Conservation (phyloP, 1,284 basidiomycete genomes). For the Ceratorhiza oryzae-sativae region DNA sequence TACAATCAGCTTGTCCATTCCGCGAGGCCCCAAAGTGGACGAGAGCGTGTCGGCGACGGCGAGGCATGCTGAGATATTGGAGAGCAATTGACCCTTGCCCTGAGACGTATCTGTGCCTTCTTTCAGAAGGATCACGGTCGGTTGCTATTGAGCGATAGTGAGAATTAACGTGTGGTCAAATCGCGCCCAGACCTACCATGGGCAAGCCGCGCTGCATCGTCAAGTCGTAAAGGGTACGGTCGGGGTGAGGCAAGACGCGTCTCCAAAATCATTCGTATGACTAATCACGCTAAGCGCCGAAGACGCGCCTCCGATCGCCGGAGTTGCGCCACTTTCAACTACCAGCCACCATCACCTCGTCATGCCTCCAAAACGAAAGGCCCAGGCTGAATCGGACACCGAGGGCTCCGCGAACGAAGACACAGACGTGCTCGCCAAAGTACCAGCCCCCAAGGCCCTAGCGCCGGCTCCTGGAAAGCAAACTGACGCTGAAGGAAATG, state of each 20-base stretch:
- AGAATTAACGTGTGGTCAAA: background rate
- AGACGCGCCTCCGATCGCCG: background rate
- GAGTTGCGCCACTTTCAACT: conserved; percentile 21
- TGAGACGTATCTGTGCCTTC: conserved; percentile 98
- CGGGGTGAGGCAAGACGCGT: conserved; percentile 23
- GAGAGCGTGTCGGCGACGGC: conserved; percentile 90
- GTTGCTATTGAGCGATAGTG: conserved; percentile 69
- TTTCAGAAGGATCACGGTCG: conserved; percentile 89
- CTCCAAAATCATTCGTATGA: conserved; percentile 23
- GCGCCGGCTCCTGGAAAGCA: conserved; percentile 28
- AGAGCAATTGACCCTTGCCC: conserved; percentile 91
- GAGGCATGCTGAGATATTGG: conserved; percentile 95
- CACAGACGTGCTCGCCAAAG: background rate
- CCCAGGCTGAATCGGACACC: conserved; percentile 15
- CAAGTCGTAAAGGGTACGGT: conserved; percentile 9
- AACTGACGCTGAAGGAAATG: conserved; percentile 29
- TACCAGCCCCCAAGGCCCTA: background rate
- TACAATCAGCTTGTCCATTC: conserved; percentile 98
- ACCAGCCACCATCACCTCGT: background rate
- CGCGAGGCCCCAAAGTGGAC: conserved; percentile 95
- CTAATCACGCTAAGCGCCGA: conserved; percentile 29
- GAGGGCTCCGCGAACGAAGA: conserved; percentile 5
- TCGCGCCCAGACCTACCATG: conserved; percentile 6
- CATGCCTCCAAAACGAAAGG: conserved; percentile 33
- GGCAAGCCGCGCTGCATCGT: conserved; percentile 37